A percentile compares a stretch with the other conserved stretches of the same genome.
Conservation (phyloP, 2,329 filamentous ascomycete species). For the Trichoderma harzianum region DNA sequence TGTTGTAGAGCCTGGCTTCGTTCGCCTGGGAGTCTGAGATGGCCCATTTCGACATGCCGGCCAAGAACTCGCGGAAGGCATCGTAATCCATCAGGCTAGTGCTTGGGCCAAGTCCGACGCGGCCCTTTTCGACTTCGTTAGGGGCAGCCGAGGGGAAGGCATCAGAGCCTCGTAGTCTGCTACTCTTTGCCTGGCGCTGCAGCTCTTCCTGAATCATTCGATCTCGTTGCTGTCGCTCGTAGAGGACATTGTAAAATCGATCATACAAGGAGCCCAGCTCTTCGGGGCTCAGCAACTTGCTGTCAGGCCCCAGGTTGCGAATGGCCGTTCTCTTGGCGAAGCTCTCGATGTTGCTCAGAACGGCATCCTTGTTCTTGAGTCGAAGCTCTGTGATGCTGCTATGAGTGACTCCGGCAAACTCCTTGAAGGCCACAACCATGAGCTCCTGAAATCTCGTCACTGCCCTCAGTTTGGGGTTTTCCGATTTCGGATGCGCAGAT, state of each 20-base stretch:
- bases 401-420: constrained; percentile 94
- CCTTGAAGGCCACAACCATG: constrained; percentile 98
- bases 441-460: constrained; percentile 96
- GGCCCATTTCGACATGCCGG: constrained; percentile 87
- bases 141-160: constrained; percentile 34
- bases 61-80: constrained; percentile 89
- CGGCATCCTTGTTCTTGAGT: constrained; percentile 87
- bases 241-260: constrained; percentile 86
- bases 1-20: constrained; percentile 59
- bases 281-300: constrained; percentile 80
- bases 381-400: constrained; percentile 85
- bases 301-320: constrained; percentile 90
- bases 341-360: constrained; percentile 92
- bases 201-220: constrained; percentile 74
- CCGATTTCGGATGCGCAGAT: constrained; percentile 90
- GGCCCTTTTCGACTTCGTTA: constrained; percentile 70
- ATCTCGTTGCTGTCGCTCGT: constrained; percentile 83
- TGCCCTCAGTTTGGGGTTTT: constrained; percentile 88
- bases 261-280: constrained; percentile 92
- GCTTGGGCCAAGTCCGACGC: constrained; percentile 84
- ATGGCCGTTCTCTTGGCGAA: constrained; percentile 97
- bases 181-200: constrained; percentile 61
- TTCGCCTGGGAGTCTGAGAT: constrained; percentile 77
- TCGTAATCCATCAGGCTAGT: constrained; percentile 96
- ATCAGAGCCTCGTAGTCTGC: constrained; percentile 39